Evolutionary conservation across 768 basidiomycete species (phyloP).

Genomic region (Trametes cingulata): DNA sequence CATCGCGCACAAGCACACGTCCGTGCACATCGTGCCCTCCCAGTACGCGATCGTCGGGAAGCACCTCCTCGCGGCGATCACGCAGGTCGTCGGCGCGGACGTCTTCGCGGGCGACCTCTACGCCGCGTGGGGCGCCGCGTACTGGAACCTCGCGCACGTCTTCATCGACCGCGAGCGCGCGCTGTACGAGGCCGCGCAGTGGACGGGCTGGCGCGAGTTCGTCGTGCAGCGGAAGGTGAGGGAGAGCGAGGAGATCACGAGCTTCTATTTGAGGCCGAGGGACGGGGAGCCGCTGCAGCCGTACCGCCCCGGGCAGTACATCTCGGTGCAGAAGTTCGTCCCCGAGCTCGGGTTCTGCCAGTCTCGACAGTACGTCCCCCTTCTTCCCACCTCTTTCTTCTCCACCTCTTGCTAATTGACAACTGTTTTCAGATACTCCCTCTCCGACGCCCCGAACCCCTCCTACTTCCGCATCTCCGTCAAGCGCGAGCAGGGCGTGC

Average conservation of each 20-base stretch:
- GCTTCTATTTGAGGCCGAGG: conserved; percentile 27
- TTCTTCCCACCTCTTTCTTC: not conserved
- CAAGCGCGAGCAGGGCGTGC: conserved; percentile 26
- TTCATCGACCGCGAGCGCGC: conserved; percentile 26
- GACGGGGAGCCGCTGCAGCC: conserved; percentile 21
- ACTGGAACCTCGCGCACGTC: conserved; percentile 29
- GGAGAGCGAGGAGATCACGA: conserved; percentile 27
- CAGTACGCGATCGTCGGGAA: conserved; percentile 29
- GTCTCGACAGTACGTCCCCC: conserved; percentile 21
- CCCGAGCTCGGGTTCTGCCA: conserved; percentile 25
- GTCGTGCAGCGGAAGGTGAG: conserved; percentile 21
- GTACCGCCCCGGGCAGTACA: conserved; percentile 27
- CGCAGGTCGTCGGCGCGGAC: conserved; percentile 24
- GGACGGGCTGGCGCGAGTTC: conserved; percentile 27
- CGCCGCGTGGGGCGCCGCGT: conserved; percentile 28
- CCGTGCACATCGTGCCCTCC: conserved; percentile 26
- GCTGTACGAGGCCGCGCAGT: conserved; percentile 24
- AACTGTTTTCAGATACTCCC: conserved; percentile 22
- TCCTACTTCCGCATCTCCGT: conserved; percentile 29
- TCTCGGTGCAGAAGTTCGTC: conserved; percentile 25
- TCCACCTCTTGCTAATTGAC: too few species aligned
- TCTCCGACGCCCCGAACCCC: conserved; percentile 24
- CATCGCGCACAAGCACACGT: conserved; percentile 28
- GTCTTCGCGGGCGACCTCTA: conserved; percentile 22
- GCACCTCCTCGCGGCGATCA: conserved; percentile 25